These are phyloP conservation scores for Apiotrichum montevideense DNA, from an alignment of 1,284 basidiomycete species.

Conservation along the genomic window DNA sequence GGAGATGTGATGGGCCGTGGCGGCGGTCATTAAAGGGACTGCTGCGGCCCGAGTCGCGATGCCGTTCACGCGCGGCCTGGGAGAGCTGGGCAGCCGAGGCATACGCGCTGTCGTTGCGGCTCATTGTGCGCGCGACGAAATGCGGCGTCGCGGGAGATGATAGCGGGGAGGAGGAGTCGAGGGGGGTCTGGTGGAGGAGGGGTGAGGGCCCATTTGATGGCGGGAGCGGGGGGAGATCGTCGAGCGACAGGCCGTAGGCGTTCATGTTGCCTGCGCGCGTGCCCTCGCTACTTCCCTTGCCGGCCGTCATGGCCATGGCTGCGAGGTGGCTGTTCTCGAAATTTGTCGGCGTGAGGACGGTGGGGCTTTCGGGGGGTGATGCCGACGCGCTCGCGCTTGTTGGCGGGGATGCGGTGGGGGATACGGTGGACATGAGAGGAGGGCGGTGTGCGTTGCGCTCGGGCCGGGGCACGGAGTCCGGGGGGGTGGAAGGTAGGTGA, in stretches of 20 bases:
- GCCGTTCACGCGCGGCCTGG: too few species aligned
- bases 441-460: too few species aligned
- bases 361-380: slow-evolving; percentile 15
- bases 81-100: too few species aligned
- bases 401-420: background rate
- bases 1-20: too few species aligned
- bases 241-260: background rate
- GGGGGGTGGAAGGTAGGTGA: too few species aligned
- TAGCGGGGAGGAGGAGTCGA: background rate
- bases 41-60: background rate
- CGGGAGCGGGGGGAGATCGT: background rate
- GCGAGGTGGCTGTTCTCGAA: background rate
- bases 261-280: background rate
- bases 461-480: too few species aligned
- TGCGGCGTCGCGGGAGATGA: background rate
- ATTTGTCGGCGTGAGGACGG: slow-evolving; percentile 1
- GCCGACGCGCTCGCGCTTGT: slow-evolving; percentile 3
- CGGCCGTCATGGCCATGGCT: background rate
- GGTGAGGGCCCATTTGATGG: background rate
- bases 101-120: too few species aligned
- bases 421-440: background rate
- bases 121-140: background rate
- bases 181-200: background rate
- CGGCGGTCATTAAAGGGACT: background rate
- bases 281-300: background rate